Conservation (phyloP, 208 protist species). For the Acanthamoeba lenticulata region DNA sequence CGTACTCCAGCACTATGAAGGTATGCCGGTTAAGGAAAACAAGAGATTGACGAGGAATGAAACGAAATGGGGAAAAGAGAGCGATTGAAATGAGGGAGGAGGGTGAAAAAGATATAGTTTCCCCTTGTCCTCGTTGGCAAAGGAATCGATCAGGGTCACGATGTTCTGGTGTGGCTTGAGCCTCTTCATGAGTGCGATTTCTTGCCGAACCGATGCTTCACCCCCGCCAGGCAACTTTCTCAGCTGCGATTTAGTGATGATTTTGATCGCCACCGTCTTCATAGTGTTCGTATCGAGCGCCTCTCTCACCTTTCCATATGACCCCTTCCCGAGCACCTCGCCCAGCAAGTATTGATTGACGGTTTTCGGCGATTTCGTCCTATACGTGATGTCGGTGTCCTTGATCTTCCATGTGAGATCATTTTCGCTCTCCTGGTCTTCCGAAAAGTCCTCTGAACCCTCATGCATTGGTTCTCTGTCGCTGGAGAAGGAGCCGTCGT, state of each 20-base stretch:
- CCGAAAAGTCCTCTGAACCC: constrained; percentile 53
- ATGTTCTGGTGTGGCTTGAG: constrained; percentile 65
- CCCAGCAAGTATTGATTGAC: constrained; percentile 63
- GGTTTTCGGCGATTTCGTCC: constrained; percentile 60
- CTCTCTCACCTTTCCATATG: constrained; percentile 63
- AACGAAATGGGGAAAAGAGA: not conserved
- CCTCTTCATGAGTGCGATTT: constrained; percentile 63
- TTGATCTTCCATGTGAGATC: constrained; percentile 68
- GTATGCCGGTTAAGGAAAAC: constrained; percentile 41
- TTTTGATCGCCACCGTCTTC: constrained; percentile 59
- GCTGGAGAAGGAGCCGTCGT: no score
- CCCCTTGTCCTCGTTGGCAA: constrained; percentile 59
- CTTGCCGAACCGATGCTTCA: constrained; percentile 45
- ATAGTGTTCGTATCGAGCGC: constrained; percentile 61
- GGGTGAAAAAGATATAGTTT: constrained; percentile 66
- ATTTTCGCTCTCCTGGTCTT: constrained; percentile 48
- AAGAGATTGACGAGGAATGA: not conserved
- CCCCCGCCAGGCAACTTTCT: constrained; percentile 46
- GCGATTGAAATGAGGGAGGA: not conserved
- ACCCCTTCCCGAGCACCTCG: constrained; percentile 55
- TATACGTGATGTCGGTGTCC: constrained; percentile 55
- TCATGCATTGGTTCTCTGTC: constrained; percentile 35
- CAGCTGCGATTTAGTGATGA: constrained; percentile 50
- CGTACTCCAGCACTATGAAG: constrained; percentile 59
- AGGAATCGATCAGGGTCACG: constrained; percentile 63